Conservation (phyloP, 2,329 filamentous ascomycete species). For the Clathrospora elynae region DNA sequence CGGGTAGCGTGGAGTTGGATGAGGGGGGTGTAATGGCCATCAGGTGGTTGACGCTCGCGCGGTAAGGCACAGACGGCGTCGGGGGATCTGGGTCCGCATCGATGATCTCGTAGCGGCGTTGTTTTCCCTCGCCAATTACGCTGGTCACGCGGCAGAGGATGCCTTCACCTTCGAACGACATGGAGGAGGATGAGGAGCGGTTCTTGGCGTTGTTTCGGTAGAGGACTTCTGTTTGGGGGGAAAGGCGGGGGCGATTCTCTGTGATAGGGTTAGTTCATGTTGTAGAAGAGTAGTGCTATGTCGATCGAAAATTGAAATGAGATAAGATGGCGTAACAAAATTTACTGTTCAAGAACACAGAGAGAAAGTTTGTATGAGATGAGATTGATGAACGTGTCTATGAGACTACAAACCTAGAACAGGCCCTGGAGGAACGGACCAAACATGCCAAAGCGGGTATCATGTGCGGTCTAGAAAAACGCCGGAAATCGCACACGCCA, state of each 20-base stretch:
- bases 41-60: slow-evolving; percentile 55
- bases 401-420: slow-evolving; percentile 28
- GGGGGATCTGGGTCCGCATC: slow-evolving; percentile 54
- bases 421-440: slow-evolving; percentile 12
- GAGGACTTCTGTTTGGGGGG: slow-evolving; percentile 56
- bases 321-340: slow-evolving; percentile 13
- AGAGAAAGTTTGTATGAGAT: slow-evolving; percentile 2
- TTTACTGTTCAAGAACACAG: too few relatives aligned
- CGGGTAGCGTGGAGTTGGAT: slow-evolving; percentile 49
- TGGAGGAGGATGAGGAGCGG: slow-evolving; percentile 27
- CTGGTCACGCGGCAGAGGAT: slow-evolving; percentile 58
- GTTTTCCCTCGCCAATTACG: slow-evolving; percentile 60
- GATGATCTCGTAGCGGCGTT: slow-evolving; percentile 59
- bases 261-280: slow-evolving; percentile 6
- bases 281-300: too few relatives aligned
- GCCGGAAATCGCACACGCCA: slow-evolving; percentile 7
- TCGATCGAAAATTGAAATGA: slow-evolving; percentile 18
- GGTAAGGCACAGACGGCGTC: slow-evolving; percentile 48
- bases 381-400: slow-evolving; percentile 23
- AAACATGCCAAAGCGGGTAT: slow-evolving; percentile 26
- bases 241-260: slow-evolving; percentile 38
- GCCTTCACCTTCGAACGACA: slow-evolving; percentile 54
- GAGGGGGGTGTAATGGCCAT: slow-evolving; percentile 52
- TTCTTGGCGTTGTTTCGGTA: slow-evolving; percentile 56
- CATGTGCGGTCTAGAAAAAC: slow-evolving; percentile 23